A percentile compares a stretch with the other conserved stretches of the same genome.
Evolutionary conservation across 164 flowering plant species (phyloP).

Genomic region (Tetracentron sinense): DNA sequence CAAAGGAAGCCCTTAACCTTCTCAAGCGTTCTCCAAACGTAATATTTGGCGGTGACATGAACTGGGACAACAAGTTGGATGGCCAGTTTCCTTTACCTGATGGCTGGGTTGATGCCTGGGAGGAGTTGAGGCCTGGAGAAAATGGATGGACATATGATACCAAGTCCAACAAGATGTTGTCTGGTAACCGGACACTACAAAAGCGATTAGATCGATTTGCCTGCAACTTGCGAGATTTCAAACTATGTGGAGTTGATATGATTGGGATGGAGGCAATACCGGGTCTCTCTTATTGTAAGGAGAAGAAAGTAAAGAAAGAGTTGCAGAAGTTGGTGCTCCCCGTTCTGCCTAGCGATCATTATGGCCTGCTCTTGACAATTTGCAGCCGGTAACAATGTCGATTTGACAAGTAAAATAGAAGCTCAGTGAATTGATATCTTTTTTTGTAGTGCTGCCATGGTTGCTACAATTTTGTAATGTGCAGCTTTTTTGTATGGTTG

Average conservation of each 20-base stretch:
- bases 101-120: conserved; percentile 91
- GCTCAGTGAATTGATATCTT: background rate
- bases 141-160: conserved; percentile 92
- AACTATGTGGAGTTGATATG: conserved; percentile 55
- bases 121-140: conserved; percentile 59
- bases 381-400: conserved; percentile 4
- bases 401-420: background rate
- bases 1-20: conserved; percentile 50
- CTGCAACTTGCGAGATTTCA: conserved; percentile 61
- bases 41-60: conserved; percentile 92
- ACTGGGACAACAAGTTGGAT: conserved; percentile 94
- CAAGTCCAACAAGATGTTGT: conserved; percentile 77
- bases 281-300: conserved; percentile 59
- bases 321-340: conserved; percentile 59
- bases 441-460: background rate
- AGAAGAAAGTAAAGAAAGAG: conserved; percentile 66
- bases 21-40: conserved; percentile 56
- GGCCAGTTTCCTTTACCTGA: conserved; percentile 67
- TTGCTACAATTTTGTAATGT: background rate
- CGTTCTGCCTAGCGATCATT: conserved; percentile 97
- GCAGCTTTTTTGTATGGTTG: background rate
- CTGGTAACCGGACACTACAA: conserved; percentile 70
- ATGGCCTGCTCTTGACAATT: conserved; percentile 76
- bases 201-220: conserved; percentile 76
- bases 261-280: conserved; percentile 81